phyloP scores from a whole-genome alignment of 768 basidiomycete species.

The Phlebiopsis flavidoalba region DNA sequence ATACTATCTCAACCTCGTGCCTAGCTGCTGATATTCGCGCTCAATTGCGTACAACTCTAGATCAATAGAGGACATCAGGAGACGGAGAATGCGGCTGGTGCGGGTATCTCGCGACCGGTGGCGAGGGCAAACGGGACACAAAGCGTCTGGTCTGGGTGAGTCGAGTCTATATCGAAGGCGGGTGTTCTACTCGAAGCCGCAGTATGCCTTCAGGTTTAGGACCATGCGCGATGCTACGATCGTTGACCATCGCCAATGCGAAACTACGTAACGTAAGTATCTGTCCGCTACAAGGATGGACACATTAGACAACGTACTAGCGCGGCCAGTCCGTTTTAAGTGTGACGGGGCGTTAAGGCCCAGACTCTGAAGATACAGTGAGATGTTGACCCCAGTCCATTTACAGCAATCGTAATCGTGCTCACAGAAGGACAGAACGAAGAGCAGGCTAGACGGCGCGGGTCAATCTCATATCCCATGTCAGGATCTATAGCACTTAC shows the following conservation, averaged over 20 bases:
- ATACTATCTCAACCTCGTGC: slow-evolving; percentile 10
- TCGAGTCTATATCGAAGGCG: background rate
- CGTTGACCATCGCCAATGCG: slow-evolving; percentile 25
- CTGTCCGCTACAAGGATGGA: background rate
- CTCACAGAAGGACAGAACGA: slow-evolving; percentile 22
- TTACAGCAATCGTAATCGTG: background rate
- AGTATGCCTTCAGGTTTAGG: slow-evolving; percentile 23
- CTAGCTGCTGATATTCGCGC: slow-evolving; percentile 23
- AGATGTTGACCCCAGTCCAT: background rate
- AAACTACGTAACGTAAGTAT: slow-evolving; percentile 14
- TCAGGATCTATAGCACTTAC: slow-evolving; percentile 5
- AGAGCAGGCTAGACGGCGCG: slow-evolving; percentile 16
- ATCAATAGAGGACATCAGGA: slow-evolving; percentile 13
- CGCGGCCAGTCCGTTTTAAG: slow-evolving; percentile 23
- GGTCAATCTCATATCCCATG: background rate
- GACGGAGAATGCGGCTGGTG: background rate
- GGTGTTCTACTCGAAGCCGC: slow-evolving; percentile 10
- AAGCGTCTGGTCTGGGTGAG: background rate
- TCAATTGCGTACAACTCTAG: slow-evolving; percentile 23
- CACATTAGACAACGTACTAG: slow-evolving; percentile 18
- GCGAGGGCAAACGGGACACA: background rate
- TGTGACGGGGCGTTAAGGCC: slow-evolving; percentile 21
- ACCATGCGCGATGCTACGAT: slow-evolving; percentile 22
- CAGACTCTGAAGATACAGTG: slow-evolving; percentile 14
- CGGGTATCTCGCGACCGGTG: background rate